Conservation (phyloP, 192 early-diverging fungal species). For the Thoreauomyces humboldtii region DNA sequence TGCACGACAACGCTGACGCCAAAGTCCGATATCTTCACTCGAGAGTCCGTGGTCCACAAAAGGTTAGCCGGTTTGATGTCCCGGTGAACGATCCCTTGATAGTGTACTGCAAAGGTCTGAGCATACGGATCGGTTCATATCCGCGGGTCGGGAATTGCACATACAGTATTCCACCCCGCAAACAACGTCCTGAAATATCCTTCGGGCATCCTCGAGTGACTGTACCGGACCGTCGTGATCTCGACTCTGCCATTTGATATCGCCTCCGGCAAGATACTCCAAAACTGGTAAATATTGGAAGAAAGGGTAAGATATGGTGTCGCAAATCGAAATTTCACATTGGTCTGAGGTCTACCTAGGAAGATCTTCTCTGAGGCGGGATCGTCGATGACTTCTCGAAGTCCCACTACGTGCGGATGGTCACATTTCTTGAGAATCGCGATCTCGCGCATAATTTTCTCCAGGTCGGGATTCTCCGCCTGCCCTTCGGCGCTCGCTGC, state of each 20-base stretch:
- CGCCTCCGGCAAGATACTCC: slow-evolving; percentile 90
- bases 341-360: slow-evolving; percentile 57
- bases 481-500: slow-evolving; percentile 6
- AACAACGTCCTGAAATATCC: slow-evolving; percentile 87
- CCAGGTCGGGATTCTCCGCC: slow-evolving; percentile 57
- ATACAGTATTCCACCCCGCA: slow-evolving; percentile 88
- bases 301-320: slow-evolving; percentile 3
- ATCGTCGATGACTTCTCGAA: slow-evolving; percentile 95
- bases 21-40: slow-evolving; percentile 98
- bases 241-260: slow-evolving; percentile 78
- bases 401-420: slow-evolving; percentile 86
- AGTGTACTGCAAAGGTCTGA: slow-evolving; percentile 64
- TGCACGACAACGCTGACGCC: slow-evolving; percentile 87
- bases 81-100: slow-evolving; percentile 92
- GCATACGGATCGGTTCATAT: neutral
- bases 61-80: slow-evolving; percentile 99
- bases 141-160: slow-evolving; percentile 11
- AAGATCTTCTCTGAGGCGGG: slow-evolving; percentile 88
- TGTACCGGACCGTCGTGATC: slow-evolving; percentile 60
- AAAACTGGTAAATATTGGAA: slow-evolving; percentile 47
- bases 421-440: slow-evolving; percentile 94
- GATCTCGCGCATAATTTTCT: slow-evolving; percentile 93
- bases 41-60: slow-evolving; percentile 66
- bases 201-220: slow-evolving; percentile 58
- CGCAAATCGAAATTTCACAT: neutral